Conservation (phyloP, 2,329 filamentous ascomycete genomes). For the Massarina eburnea region DNA sequence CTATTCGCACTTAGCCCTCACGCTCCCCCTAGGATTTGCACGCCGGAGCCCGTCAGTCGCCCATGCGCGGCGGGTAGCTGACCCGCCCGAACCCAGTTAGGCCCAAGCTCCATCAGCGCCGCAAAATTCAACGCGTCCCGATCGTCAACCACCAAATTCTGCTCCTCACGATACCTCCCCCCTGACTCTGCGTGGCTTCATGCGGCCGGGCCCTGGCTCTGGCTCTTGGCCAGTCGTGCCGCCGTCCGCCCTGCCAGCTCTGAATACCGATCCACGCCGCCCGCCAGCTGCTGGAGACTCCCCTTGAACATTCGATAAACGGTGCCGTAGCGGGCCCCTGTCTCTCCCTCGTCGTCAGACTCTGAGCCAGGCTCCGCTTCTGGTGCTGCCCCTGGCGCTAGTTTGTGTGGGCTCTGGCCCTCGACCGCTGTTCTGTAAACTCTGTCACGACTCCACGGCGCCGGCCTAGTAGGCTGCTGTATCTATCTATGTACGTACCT, state of each 20-base stretch:
- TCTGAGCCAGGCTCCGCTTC: constrained; percentile 45
- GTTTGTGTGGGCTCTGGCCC: constrained; percentile 50
- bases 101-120: neutral
- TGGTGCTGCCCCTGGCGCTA: constrained; percentile 43
- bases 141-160: constrained; percentile 2
- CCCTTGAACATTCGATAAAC: constrained; percentile 41
- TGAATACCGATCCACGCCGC: constrained; percentile 44
- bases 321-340: constrained; percentile 46
- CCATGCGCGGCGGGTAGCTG: neutral
- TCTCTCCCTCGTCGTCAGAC: constrained; percentile 48
- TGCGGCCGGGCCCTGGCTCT: neutral
- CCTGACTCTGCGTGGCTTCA: neutral
- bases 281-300: constrained; percentile 36
- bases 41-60: constrained; percentile 8
- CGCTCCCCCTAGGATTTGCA: constrained; percentile 29
- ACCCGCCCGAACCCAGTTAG: constrained; percentile 2
- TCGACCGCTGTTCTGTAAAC: constrained; percentile 68
- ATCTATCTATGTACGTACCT: constrained; percentile 38
- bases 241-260: constrained; percentile 37
- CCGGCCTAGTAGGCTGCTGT: neutral
- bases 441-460: constrained; percentile 1
- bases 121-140: neutral
- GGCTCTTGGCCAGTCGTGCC: constrained; percentile 21
- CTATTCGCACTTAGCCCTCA: constrained; percentile 19
- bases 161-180: neutral